These are phyloP conservation scores for Calonectria pseudoreteaudii DNA, from an alignment of 2,329 filamentous ascomycete species.

Conservation along the genomic window DNA sequence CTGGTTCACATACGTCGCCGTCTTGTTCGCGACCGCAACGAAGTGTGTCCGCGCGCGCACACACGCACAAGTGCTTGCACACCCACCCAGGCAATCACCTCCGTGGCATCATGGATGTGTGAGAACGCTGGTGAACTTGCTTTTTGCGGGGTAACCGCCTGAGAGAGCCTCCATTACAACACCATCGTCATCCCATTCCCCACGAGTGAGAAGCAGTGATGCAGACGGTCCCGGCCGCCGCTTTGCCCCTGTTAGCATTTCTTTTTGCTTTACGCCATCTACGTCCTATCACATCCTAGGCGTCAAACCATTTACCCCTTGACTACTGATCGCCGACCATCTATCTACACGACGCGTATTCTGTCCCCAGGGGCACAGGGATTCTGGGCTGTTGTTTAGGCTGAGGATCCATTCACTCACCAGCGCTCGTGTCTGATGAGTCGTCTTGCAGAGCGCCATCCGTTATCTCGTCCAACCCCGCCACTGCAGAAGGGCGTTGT, in stretches of 20 bases:
- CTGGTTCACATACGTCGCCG: background rate
- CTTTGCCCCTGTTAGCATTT: slow-evolving; percentile 2
- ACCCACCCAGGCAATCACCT: background rate
- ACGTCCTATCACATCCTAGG: slow-evolving; percentile 4
- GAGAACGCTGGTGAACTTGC: slow-evolving; percentile 7
- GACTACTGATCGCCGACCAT: background rate
- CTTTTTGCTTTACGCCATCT: slow-evolving; percentile 8
- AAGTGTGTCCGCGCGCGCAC: background rate
- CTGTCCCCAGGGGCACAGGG: background rate
- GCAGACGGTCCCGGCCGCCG: slow-evolving; percentile 1
- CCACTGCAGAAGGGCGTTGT: background rate
- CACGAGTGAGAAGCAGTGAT: slow-evolving; percentile 4
- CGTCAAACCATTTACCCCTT: background rate
- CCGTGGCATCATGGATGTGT: background rate
- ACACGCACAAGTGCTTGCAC: background rate
- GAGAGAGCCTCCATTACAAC: slow-evolving; percentile 6
- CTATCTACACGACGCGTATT: slow-evolving; percentile 1
- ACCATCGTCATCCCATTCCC: slow-evolving; percentile 13
- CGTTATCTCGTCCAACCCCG: background rate
- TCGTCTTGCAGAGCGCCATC: slow-evolving; percentile 29
- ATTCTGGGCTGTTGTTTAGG: background rate
- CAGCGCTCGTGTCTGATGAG: slow-evolving; percentile 30
- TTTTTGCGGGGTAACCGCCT: slow-evolving; percentile 13
- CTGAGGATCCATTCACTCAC: slow-evolving; percentile 10
- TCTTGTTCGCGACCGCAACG: slow-evolving; percentile 9